Conservation (phyloP, 768 basidiomycete genomes). For the Mycena albidolilacea region DNA sequence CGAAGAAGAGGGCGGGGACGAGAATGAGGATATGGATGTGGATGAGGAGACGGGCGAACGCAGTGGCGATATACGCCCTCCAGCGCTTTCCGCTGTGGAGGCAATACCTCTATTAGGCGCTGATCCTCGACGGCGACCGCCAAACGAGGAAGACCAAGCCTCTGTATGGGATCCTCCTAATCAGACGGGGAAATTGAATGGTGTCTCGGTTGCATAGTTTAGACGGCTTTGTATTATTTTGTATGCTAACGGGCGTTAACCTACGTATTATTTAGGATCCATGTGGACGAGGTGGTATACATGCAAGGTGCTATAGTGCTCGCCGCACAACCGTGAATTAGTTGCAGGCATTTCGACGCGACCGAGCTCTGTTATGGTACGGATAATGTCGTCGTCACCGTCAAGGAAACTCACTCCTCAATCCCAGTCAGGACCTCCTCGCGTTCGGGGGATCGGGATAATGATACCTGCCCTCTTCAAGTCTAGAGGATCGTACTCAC, state of each 20-base stretch:
- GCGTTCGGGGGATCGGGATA: no score
- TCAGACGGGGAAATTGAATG: slow-evolving; percentile 15
- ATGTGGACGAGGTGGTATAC: neutral
- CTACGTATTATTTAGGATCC: slow-evolving; percentile 19
- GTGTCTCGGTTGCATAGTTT: slow-evolving; percentile 34
- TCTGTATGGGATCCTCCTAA: slow-evolving; percentile 26
- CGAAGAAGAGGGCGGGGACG: slow-evolving; percentile 50
- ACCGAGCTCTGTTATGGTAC: neutral
- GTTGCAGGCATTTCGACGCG: neutral
- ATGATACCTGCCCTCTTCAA: no score
- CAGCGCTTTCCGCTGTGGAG: slow-evolving; percentile 9
- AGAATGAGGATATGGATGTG: slow-evolving; percentile 36
- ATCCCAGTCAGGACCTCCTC: neutral
- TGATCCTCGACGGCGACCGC: slow-evolving; percentile 40
- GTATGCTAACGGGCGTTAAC: slow-evolving; percentile 35
- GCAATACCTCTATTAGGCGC: neutral
- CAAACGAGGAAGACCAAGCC: slow-evolving; percentile 19
- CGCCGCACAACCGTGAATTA: neutral
- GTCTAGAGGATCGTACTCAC: no score
- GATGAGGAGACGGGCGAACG: slow-evolving; percentile 34
- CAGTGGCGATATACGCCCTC: slow-evolving; percentile 3
- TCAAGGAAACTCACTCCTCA: neutral
- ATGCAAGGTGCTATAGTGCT: neutral
- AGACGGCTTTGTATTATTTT: slow-evolving; percentile 36
- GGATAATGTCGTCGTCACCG: neutral